Percentiles rank a stretch among this genome's conserved stretches.
Conservation (phyloP, 176 grass and related monocot species). For the Oryza officinalis region DNA sequence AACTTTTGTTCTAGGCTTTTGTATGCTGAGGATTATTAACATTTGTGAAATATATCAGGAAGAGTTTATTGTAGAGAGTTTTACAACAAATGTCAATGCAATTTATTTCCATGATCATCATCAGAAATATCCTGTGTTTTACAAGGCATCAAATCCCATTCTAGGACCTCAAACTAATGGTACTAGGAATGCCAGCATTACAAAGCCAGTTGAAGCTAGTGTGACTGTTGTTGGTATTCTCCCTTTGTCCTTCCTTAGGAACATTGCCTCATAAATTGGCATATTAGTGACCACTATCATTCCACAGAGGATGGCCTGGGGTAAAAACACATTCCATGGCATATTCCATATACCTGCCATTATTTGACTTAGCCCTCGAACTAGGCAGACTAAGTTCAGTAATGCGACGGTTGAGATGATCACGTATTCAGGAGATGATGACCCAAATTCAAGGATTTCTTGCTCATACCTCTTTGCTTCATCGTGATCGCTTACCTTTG, state of each 20-base stretch:
- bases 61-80: too few species aligned
- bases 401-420: conserved; percentile 57
- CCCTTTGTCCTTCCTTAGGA: conserved; percentile 66
- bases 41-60: too few species aligned
- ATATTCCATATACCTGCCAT: conserved; percentile 1
- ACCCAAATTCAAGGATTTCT: conserved; percentile 80
- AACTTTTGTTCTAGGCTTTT: too few species aligned
- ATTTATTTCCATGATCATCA: too few species aligned
- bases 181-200: conserved; percentile 37
- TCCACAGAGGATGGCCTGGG: conserved; percentile 59
- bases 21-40: too few species aligned
- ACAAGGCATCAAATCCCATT: not conserved
- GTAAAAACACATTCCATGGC: conserved; percentile 32
- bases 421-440: conserved; percentile 50
- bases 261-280: conserved; percentile 72
- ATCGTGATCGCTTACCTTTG: conserved; percentile 58
- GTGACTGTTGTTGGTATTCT: conserved; percentile 56
- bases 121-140: not conserved
- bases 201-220: conserved; percentile 42
- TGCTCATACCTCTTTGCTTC: conserved; percentile 59
- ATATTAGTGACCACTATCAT: conserved; percentile 51
- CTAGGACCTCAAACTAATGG: conserved; percentile 35
- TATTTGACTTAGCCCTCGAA: conserved; percentile 32
- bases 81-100: too few species aligned
- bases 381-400: conserved; percentile 56